Percentiles rank a stretch among this genome's conserved stretches.
phyloP scores from a whole-genome alignment of 208 protist genomes.

The Vickermania spadyakhi region DNA sequence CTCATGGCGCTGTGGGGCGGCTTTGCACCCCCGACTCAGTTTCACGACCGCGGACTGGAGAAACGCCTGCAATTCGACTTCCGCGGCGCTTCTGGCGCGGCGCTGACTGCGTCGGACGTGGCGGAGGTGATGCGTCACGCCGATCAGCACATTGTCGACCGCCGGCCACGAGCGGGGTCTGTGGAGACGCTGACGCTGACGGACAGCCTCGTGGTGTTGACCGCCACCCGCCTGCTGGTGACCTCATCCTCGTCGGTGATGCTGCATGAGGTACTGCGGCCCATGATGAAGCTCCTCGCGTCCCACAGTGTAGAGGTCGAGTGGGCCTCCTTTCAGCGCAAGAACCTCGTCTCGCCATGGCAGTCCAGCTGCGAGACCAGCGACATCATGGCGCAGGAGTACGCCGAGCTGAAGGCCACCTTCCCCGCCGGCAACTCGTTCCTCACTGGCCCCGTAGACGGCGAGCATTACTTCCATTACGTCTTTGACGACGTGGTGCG shows the following conservation, averaged over 20 bases:
- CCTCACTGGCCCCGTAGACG: constrained; percentile 73
- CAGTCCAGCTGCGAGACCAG: constrained; percentile 24
- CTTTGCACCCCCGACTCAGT: constrained; percentile 34
- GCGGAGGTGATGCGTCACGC: constrained; percentile 22
- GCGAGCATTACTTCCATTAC: constrained; percentile 84
- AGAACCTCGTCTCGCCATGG: constrained; percentile 75
- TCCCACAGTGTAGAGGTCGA: constrained; percentile 28
- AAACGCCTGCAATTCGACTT: constrained; percentile 86
- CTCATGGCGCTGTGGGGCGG: constrained; percentile 84
- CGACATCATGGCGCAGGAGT: constrained; percentile 84
- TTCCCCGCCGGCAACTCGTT: constrained; percentile 72
- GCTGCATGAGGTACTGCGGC: constrained; percentile 50
- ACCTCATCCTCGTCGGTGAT: constrained; percentile 40
- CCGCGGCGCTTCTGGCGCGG: constrained; percentile 8
- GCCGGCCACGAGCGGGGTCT: constrained; percentile 8
- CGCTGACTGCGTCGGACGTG: constrained; percentile 27
- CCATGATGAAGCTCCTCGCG: constrained; percentile 26
- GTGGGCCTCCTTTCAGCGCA: constrained; percentile 80
- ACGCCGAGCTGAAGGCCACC: constrained; percentile 71
- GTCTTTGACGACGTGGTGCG: constrained; percentile 67
- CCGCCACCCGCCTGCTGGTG: constrained; percentile 30
- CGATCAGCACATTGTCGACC: constrained; percentile 22
- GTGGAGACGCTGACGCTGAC: constrained; percentile 35
- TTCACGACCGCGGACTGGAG: constrained; percentile 51
- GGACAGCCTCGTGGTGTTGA: constrained; percentile 39